Base-by-base conservation (phyloP, 2,329 filamentous ascomycete genomes). In the Microsporum canis region DNA sequence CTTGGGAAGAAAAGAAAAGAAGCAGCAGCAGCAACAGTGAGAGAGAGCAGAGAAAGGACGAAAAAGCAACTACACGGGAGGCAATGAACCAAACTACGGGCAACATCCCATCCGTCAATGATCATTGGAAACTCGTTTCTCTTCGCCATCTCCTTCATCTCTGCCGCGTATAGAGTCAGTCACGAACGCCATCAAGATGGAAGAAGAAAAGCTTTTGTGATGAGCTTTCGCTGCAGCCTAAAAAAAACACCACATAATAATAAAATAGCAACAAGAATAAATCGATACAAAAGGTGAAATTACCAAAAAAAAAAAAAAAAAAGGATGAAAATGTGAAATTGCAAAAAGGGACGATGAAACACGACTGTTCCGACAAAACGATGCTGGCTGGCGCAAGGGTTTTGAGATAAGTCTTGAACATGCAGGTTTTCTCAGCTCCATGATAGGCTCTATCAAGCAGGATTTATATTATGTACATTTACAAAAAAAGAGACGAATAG, bases 321-420 rank as follows among this genome's bases (percentile, higher is more conserved):
- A 60, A n/a, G 14, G 4, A 43, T 1, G 17, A 14, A 41, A 10
- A 12, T 12, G n/a, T 53, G 39, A 31, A 47, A 60, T 55, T 41
- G 36, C 51, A 43, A 60, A 53, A 55, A 60, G 57, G 36, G 45
- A 53, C 39, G 58, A 60, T 60, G 39, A 41, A 27, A 53, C 17
- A 49, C 53, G 53, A 14, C 58, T 60, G 38, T 53, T 53, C 49
- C 49, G 27, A 53, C 49, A 53, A 14, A 53, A 23, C 17, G 49
- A 53, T 29, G 27, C 49, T 43, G 39, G 39, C n/a, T 12, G 27
- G 29, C 27, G 49, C 49, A 53, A 12, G 49, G 17, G 49, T 31
- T 5, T 53, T 53, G 8, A 34, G 14, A 43, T 43, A n/a, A 43
- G 5, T 53, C 49, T 10, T 33, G 49, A 33, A 29, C 29, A 53